Evolutionary conservation across 2,329 filamentous ascomycete genomes (phyloP), one percentile per base, ranked within the genome.

Genomic region (Ophiocordyceps unilateralis): DNA sequence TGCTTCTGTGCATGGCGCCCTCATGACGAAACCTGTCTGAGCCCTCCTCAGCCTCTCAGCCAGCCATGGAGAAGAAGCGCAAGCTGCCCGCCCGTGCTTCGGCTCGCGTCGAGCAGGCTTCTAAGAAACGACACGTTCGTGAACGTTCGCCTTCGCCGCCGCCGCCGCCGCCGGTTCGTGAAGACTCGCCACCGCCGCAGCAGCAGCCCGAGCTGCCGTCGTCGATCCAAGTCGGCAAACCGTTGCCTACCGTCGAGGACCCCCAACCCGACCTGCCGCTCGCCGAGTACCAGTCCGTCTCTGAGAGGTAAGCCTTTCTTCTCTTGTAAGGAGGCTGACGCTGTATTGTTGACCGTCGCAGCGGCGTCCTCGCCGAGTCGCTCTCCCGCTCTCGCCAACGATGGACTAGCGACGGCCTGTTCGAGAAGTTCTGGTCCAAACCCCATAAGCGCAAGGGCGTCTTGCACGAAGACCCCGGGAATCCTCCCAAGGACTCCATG

Each of bases 371-470:
- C 45, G 69, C 74, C 52, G 80, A 87, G 50, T 85, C 83, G 2
- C 68, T 91, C 22, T 64, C 73, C 41, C 72, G 82, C 53, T 91
- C 84, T 53, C 78, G 82, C 46, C 69, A 78, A 45, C 76, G 72
- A 69, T 87, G 81, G 81, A 71, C 81, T 21, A 72, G 67, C 54
- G 76, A 81, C 50, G 79, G 80, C 24, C 69, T 86, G 40, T 84
- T 87, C 51, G 78, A 85, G 51, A 81, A 77, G 53, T 86, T 82
- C 58, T 87, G 81, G 81, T 73, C 77, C 9, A 86, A 86, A 55
- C 80, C 81, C 3, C 58, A 62, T 44, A 82, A 81, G 60, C 73
- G 74, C 48, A 83, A 81, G 57, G 76, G 78, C 38, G 71, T 74
- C 3, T 58, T 76, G 21, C 69, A 72, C 43, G 78, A 80, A 51